These are phyloP conservation scores for Epichloe gansuensis DNA, from an alignment of 2,329 filamentous ascomycete species.

Conservation along the genomic window DNA sequence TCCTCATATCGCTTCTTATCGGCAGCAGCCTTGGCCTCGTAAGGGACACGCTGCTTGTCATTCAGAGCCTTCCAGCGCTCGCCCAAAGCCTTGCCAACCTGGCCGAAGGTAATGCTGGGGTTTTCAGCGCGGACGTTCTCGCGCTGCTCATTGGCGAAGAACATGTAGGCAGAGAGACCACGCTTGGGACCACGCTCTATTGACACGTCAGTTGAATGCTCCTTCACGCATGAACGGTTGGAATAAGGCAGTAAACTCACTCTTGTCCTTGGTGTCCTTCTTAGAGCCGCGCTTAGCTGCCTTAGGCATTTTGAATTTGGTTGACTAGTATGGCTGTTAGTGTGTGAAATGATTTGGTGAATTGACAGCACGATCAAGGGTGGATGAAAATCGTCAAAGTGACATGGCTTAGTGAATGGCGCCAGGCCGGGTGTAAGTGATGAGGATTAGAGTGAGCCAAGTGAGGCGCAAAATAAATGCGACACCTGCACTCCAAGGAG, in stretches of 20 bases:
- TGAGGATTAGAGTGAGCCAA: background rate
- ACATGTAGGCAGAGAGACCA: constrained; percentile 99
- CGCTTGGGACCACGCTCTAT: constrained; percentile 67
- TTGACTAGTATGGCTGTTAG: constrained; percentile 10
- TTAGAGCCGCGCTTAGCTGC: constrained; percentile 42
- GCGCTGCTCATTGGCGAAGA: constrained; percentile 99
- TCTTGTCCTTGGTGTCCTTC: constrained; percentile 48
- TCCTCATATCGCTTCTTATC: constrained; percentile 99
- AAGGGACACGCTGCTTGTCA: constrained; percentile 85
- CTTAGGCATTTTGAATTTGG: constrained; percentile 43
- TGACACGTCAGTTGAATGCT: constrained; percentile 23
- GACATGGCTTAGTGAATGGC: background rate
- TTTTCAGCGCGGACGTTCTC: constrained; percentile 98
- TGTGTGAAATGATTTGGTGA: background rate
- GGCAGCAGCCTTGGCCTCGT: constrained; percentile 88
- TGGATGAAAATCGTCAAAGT: background rate
- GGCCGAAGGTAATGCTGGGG: constrained; percentile 94
- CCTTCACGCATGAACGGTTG: background rate
- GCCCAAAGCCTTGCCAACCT: constrained; percentile 96
- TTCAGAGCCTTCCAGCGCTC: constrained; percentile 97
- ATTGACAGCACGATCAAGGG: background rate
- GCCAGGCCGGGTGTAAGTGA: constrained; percentile 2
- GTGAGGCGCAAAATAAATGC: constrained; percentile 19
- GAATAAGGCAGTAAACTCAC: constrained; percentile 24
- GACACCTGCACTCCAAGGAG: constrained; percentile 6